phyloP scores from a whole-genome alignment of 1,284 basidiomycete species.

The Cryptococcus amylolentus region DNA sequence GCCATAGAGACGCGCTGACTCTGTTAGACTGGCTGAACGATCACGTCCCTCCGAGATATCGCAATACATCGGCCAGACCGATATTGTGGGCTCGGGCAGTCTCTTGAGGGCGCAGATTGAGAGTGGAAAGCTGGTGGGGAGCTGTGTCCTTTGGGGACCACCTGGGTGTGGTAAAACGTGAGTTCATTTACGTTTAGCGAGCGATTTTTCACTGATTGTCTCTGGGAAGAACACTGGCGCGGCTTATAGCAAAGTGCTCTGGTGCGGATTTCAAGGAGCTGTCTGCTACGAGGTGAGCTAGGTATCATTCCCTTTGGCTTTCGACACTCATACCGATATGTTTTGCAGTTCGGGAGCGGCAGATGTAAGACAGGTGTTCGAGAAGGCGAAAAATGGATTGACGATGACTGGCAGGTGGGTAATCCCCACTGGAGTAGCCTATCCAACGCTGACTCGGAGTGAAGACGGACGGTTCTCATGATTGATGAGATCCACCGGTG shows the following conservation, averaged over 20 bases:
- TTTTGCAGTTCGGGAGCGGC: constrained; percentile 59
- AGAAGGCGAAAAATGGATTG: constrained; percentile 71
- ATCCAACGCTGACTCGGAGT: background rate
- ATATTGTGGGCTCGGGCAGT: constrained; percentile 44
- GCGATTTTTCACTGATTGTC: background rate
- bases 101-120: constrained; percentile 43
- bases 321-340: background rate
- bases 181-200: constrained; percentile 3
- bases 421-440: background rate
- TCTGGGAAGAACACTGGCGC: constrained; percentile 36
- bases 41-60: constrained; percentile 39
- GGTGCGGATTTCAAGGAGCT: constrained; percentile 67
- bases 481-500: constrained; percentile 81
- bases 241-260: constrained; percentile 41
- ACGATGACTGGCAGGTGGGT: constrained; percentile 64
- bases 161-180: constrained; percentile 49
- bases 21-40: constrained; percentile 41
- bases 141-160: constrained; percentile 49
- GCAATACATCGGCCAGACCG: constrained; percentile 41
- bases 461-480: constrained; percentile 42
- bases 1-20: background rate
- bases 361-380: constrained; percentile 74
- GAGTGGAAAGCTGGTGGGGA: constrained; percentile 40
- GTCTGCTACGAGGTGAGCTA: constrained; percentile 60
- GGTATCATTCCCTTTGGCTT: background rate